Percentiles rank a stretch among this genome's conserved stretches.
Evolutionary conservation across 1,284 basidiomycete species (phyloP).

Genomic region (Mycena citricolor): DNA sequence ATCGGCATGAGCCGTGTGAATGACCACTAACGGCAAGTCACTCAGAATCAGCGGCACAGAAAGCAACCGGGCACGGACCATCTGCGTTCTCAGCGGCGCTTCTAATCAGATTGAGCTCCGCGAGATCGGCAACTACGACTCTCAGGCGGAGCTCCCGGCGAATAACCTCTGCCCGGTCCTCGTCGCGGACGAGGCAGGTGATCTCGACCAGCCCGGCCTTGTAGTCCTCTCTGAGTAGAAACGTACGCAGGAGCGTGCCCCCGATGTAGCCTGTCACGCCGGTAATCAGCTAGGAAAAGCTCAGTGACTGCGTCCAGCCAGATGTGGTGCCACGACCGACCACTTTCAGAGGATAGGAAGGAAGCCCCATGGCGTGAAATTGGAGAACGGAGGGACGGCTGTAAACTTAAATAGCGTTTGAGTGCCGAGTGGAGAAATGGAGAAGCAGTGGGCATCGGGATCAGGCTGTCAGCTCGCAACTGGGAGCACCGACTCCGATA

Average conservation of each 20-base stretch:
- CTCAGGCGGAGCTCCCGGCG: slow-evolving; percentile 15
- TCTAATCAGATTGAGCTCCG: slow-evolving; percentile 13
- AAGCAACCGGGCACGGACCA: slow-evolving; percentile 6
- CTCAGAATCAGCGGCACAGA: not conserved
- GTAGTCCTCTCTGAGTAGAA: slow-evolving; percentile 18
- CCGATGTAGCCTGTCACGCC: slow-evolving; percentile 23
- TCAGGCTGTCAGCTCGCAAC: no score
- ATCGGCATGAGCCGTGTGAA: slow-evolving; percentile 24
- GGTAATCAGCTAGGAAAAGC: slow-evolving; percentile 17
- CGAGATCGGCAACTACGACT: slow-evolving; percentile 20
- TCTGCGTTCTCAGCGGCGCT: slow-evolving; percentile 16
- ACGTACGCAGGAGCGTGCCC: slow-evolving; percentile 14
- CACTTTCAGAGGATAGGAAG: no score
- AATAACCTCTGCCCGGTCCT: slow-evolving; percentile 14
- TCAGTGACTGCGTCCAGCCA: no score
- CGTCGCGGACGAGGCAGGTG: slow-evolving; percentile 22
- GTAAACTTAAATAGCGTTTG: no score
- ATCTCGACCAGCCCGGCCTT: slow-evolving; percentile 16
- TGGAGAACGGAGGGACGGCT: no score
- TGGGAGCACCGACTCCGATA: no score
- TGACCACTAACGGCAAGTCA: slow-evolving; percentile 11
- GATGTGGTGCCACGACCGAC: no score
- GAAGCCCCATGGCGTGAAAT: no score
- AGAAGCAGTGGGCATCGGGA: no score
- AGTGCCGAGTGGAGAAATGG: no score